Conservation (phyloP, 306 rosid species). For the Dalbergia oliveri region DNA sequence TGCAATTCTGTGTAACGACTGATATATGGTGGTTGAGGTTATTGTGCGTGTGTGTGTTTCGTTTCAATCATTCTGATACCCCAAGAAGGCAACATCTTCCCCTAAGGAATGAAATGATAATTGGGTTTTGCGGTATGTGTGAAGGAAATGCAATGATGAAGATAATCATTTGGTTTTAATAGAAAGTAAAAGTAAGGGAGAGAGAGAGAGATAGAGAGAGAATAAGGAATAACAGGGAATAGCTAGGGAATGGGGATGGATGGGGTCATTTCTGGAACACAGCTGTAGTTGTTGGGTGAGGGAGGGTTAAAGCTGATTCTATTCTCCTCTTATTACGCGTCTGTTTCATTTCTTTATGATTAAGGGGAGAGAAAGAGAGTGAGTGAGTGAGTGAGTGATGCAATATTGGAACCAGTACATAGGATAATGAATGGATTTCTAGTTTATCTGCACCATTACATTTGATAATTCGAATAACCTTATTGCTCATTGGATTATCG, state of each 20-base stretch:
- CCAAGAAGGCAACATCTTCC: not conserved
- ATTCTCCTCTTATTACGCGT: conserved; percentile 6
- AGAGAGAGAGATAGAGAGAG: not conserved
- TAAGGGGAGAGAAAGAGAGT: not conserved
- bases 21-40: not conserved
- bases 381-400: not conserved
- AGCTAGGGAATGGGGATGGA: too few relatives aligned
- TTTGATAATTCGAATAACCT: too few relatives aligned
- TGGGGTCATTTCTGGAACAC: conserved; percentile 39
- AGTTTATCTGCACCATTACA: too few relatives aligned
- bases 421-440: not conserved
- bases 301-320: too few relatives aligned
- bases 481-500: not conserved
- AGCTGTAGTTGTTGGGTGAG: conserved; percentile 5
- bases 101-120: conserved; percentile 26
- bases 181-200: conserved; percentile 49
- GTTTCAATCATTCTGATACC: not conserved
- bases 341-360: conserved; percentile 1
- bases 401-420: not conserved
- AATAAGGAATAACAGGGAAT: too few relatives aligned
- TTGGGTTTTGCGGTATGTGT: conserved; percentile 36
- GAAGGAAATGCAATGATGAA: conserved; percentile 51
- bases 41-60: not conserved
- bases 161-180: conserved; percentile 56
- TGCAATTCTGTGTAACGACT: not conserved